These are phyloP conservation scores for Ocimum tenuiflorum DNA, from an alignment of 257 asterid genomes.

Conservation along the genomic window DNA sequence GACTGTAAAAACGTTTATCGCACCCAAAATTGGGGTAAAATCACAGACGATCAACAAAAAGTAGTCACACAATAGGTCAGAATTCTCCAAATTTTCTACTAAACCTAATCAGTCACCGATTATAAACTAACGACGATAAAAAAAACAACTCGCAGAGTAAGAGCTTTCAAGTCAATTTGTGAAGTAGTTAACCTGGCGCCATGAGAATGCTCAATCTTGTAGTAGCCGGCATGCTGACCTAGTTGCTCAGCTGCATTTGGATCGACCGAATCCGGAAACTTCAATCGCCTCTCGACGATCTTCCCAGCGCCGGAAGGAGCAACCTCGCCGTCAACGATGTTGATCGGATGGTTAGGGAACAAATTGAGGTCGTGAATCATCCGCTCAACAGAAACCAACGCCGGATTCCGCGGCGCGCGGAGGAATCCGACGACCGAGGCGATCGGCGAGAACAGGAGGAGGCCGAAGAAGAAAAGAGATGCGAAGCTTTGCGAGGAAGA, in stretches of 20 bases:
- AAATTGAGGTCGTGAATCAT: constrained; percentile 61
- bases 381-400: constrained; percentile 45
- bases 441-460: constrained; percentile 27
- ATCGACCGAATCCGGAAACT: constrained; percentile 50
- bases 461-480: constrained; percentile 18
- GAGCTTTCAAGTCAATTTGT: background rate
- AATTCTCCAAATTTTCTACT: background rate
- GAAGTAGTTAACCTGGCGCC: constrained; percentile 53
- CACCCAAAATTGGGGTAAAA: background rate
- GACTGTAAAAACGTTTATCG: background rate
- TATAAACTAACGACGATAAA: background rate
- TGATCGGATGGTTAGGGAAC: constrained; percentile 54
- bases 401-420: constrained; percentile 37
- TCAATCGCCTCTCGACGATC: constrained; percentile 64
- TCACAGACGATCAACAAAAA: background rate
- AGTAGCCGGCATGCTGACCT: constrained; percentile 92
- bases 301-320: constrained; percentile 22
- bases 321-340: constrained; percentile 33
- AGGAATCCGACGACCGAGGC: constrained; percentile 40
- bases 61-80: background rate
- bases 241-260: constrained; percentile 48
- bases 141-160: background rate
- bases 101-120: background rate
- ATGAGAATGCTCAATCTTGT: constrained; percentile 66
- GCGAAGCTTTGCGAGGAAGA: constrained; percentile 18